Conservation (phyloP, 169 alveolate species). For the Cryptosporidium ubiquitum region DNA sequence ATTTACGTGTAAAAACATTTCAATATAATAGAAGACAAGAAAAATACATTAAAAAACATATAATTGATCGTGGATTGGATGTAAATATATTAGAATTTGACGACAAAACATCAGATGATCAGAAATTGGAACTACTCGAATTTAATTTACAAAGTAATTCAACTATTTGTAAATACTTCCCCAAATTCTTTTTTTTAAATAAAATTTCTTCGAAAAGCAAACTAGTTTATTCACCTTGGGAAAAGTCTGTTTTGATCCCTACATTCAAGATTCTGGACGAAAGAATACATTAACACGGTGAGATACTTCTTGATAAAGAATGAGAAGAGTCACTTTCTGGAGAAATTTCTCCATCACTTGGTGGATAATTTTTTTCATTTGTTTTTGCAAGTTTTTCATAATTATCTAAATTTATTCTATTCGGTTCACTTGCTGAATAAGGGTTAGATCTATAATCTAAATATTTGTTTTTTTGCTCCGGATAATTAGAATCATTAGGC, state of each 20-base stretch:
- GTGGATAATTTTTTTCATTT: not conserved
- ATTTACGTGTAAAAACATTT: slow-evolving; percentile 19
- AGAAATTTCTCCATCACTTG: slow-evolving; percentile 72
- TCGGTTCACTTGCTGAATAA: not conserved
- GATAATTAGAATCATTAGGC: not conserved
- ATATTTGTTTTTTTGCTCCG: not conserved
- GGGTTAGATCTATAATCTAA: not conserved
- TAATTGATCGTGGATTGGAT: not conserved
- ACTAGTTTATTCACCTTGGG: not conserved
- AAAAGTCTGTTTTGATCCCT: not conserved
- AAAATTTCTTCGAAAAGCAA: not conserved
- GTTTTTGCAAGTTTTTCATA: not conserved
- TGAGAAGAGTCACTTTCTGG: slow-evolving; percentile 52
- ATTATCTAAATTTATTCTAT: not conserved
- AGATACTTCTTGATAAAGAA: slow-evolving; percentile 57
- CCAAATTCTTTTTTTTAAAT: not conserved
- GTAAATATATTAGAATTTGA: slow-evolving; percentile 29
- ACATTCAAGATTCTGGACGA: slow-evolving; percentile 6
- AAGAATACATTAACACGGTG: slow-evolving; percentile 5
- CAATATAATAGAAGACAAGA: slow-evolving; percentile 56
- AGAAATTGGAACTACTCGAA: not conserved
- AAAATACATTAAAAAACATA: slow-evolving; percentile 47
- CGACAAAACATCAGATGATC: not conserved
- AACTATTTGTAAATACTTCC: not conserved
- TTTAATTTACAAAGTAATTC: not conserved